Evolutionary conservation across 176 grass and related monocot genomes (phyloP).

Genomic region (Saccharum spontaneum): DNA sequence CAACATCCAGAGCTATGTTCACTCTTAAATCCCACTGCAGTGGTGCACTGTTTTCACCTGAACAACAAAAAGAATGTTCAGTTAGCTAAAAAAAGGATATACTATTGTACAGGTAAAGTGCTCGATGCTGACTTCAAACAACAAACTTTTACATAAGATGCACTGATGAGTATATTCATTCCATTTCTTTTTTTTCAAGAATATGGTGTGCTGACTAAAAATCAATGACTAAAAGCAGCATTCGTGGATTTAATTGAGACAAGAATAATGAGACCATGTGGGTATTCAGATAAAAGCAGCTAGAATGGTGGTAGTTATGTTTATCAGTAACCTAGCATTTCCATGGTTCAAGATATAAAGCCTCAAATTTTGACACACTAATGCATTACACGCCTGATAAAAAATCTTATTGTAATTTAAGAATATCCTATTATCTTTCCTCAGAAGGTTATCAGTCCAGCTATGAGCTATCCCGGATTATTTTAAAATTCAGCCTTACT

Average conservation of each 20-base stretch:
- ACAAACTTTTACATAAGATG: neutral
- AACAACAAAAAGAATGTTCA: constrained; percentile 26
- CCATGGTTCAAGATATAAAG: constrained; percentile 28
- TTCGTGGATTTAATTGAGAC: neutral
- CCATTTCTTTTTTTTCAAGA: neutral
- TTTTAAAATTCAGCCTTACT: neutral
- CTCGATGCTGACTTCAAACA: neutral
- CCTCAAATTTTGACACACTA: neutral
- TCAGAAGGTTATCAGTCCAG: neutral
- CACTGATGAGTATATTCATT: neutral
- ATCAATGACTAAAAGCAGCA: constrained; percentile 1
- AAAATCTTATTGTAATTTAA: neutral
- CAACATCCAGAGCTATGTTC: constrained; percentile 95
- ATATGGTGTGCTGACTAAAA: neutral
- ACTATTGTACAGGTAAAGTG: neutral
- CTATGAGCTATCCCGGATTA: neutral
- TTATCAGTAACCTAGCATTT: constrained; percentile 5
- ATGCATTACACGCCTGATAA: too few relatives aligned
- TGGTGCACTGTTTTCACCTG: constrained; percentile 62
- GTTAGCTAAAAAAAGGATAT: constrained; percentile 25
- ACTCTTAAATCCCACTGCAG: constrained; percentile 85
- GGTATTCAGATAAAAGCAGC: constrained; percentile 13
- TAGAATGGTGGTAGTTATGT: neutral
- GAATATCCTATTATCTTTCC: neutral
- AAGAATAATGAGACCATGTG: constrained; percentile 13